phyloP scores from a whole-genome alignment of 371 early-diverging fungal genomes.

The Gilbertella persicaria region DNA sequence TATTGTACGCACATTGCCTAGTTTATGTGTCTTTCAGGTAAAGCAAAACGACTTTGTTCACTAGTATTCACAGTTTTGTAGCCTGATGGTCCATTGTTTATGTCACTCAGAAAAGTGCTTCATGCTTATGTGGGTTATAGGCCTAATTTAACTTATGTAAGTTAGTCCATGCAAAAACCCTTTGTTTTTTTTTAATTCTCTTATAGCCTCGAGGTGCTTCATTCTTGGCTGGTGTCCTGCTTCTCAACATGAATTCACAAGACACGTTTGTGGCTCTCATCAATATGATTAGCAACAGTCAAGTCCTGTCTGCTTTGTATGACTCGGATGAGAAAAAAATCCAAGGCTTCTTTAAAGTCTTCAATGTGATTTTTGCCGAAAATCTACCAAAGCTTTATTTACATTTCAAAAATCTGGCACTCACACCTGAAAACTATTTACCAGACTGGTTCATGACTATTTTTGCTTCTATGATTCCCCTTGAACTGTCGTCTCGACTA shows the following conservation, averaged over 20 bases:
- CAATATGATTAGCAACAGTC: constrained; percentile 40
- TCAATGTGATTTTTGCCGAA: constrained; percentile 54
- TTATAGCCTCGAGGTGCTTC: constrained; percentile 47
- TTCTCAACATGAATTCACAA: constrained; percentile 46
- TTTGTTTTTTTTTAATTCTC: neutral
- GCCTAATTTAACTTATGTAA: constrained; percentile 41
- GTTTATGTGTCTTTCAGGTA: constrained; percentile 56
- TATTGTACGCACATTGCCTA: constrained; percentile 50
- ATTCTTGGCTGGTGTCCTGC: constrained; percentile 49
- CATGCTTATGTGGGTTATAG: constrained; percentile 45
- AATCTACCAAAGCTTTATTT: constrained; percentile 51
- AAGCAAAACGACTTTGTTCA: neutral
- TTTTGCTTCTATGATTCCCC: constrained; percentile 49
- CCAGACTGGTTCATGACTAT: constrained; percentile 57
- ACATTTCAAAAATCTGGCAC: constrained; percentile 49
- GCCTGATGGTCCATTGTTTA: constrained; percentile 53
- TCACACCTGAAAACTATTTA: constrained; percentile 53
- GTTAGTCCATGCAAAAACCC: constrained; percentile 5
- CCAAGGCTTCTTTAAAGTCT: constrained; percentile 50
- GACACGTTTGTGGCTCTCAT: constrained; percentile 36
- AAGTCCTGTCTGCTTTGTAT: constrained; percentile 42
- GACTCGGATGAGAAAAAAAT: constrained; percentile 39
- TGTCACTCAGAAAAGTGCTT: constrained; percentile 40
- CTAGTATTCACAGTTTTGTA: constrained; percentile 1
- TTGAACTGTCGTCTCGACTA: constrained; percentile 46